Evolutionary conservation across 192 early-diverging fungal genomes (phyloP), one percentile per base, ranked within the genome.

Genomic region (Pilobolus umbonatus): DNA sequence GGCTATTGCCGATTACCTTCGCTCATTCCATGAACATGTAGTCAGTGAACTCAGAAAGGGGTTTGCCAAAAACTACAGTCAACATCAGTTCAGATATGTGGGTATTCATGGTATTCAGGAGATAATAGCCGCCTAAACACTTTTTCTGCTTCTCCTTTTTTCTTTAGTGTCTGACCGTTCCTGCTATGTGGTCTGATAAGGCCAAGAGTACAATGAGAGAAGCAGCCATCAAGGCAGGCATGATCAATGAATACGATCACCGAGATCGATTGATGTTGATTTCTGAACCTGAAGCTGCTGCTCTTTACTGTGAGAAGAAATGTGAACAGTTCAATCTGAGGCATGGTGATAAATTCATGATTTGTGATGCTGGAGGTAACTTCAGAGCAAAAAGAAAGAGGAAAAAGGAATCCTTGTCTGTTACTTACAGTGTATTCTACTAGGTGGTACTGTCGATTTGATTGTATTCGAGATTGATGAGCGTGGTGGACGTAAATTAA

Each of bases 171-270:
- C 61, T 79, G 51, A 79, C 77, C 7, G 74, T 79, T 1, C 77
- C 77, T 29, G 77, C 77, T 54, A 79, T 75, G 74, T 79, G 77
- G 77, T 71, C 74, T 8, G 74, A 79, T 51, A 47, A 67, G 31
- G 77, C 77, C n/a, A 79, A 76, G 68, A 74, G 64, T 3, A 69
- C 68, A 24, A 82, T 82, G 80, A 64, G 77, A 39, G 69, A 75
- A 22, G 75, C 77, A 21, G 78, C 75, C 24, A 72, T 72, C 26
- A 62, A 77, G 32, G 80, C 80, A 17, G 75, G 72, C 31, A 58
- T 80, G 15, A 75, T 82, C 19, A 52, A 69, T 32, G 38, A 69
- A 14, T 48, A 22, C 10, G 77, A 79, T 42, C 71, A 73, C 21
- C 57, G 69, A 14, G 68, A 75, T 55, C 68, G 77, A 24, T 61